Percentiles rank a stretch among this genome's conserved stretches.
Evolutionary conservation across 2,329 filamentous ascomycete species (phyloP).

Genomic region (Colletotrichum horii): DNA sequence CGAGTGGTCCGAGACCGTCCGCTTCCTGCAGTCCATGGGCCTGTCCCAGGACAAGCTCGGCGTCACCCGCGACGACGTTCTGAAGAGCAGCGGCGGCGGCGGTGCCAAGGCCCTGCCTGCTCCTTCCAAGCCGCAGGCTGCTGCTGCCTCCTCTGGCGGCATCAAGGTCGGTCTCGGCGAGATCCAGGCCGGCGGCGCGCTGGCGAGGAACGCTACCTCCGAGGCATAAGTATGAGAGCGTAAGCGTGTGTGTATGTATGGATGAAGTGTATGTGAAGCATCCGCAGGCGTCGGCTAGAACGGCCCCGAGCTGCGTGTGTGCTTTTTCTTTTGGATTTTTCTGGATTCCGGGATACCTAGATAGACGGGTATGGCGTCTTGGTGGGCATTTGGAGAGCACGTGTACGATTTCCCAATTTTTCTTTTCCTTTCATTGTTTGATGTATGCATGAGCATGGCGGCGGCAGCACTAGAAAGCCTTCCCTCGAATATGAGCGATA

Average conservation of each 20-base stretch:
- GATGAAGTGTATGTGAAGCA: background rate
- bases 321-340: background rate
- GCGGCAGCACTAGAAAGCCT: background rate
- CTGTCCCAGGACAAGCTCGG: slow-evolving; percentile 32
- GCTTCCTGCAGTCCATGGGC: slow-evolving; percentile 52
- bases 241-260: background rate
- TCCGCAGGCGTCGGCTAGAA: background rate
- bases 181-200: slow-evolving; percentile 7
- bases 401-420: slow-evolving; percentile 11
- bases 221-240: background rate
- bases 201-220: slow-evolving; percentile 10
- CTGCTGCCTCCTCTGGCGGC: background rate
- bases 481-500: background rate
- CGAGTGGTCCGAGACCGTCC: slow-evolving; percentile 58
- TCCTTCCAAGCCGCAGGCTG: background rate
- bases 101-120: background rate
- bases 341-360: background rate
- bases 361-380: slow-evolving; percentile 19
- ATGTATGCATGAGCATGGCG: background rate
- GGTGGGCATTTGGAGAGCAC: slow-evolving; percentile 3
- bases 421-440: background rate
- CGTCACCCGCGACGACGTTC: slow-evolving; percentile 33
- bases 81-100: slow-evolving; percentile 9
- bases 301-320: background rate
- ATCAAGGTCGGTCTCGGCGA: slow-evolving; percentile 12